These are phyloP conservation scores for Immersiella caudata DNA, from an alignment of 495 filamentous ascomycete species.

Conservation along the genomic window DNA sequence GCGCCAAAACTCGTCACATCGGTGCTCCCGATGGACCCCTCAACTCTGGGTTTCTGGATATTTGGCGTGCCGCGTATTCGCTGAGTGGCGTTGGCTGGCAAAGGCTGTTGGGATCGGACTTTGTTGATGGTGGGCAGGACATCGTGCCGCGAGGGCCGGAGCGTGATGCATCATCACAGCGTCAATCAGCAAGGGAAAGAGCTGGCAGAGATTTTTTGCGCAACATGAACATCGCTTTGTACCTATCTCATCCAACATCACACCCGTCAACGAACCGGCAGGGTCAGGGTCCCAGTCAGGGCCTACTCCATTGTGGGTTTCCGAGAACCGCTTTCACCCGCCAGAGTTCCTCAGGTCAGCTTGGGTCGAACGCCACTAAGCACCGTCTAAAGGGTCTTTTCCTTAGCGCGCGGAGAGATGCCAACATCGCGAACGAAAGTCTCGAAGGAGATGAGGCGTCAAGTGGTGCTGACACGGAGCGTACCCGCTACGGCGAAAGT, in stretches of 20 bases:
- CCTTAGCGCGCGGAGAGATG: too few species aligned
- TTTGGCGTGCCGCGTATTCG: neutral
- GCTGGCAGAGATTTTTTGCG: neutral
- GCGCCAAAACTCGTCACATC: slow-evolving; percentile 3
- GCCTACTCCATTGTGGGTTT: neutral
- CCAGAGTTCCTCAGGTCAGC: neutral
- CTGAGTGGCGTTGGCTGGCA: neutral
- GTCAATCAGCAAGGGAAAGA: too few species aligned
- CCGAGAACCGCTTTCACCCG: neutral
- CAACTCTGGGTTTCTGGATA: neutral
- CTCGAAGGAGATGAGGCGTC: too few species aligned
- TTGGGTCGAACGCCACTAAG: neutral
- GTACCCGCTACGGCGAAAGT: too few species aligned
- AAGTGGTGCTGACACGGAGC: too few species aligned
- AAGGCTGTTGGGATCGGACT: neutral
- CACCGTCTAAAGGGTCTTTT: neutral
- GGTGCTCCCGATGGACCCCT: neutral
- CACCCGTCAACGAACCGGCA: neutral
- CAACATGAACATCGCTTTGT: neutral
- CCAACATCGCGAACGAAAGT: too few species aligned
- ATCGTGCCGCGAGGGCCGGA: neutral
- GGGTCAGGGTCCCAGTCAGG: too few species aligned
- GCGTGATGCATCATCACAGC: too few species aligned
- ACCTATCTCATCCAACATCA: neutral
- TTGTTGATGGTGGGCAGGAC: neutral